Evolutionary conservation across 352 stramenopile genomes (phyloP), one percentile per base, ranked within the genome.

Genomic region (Pythium vanterpoolii): DNA sequence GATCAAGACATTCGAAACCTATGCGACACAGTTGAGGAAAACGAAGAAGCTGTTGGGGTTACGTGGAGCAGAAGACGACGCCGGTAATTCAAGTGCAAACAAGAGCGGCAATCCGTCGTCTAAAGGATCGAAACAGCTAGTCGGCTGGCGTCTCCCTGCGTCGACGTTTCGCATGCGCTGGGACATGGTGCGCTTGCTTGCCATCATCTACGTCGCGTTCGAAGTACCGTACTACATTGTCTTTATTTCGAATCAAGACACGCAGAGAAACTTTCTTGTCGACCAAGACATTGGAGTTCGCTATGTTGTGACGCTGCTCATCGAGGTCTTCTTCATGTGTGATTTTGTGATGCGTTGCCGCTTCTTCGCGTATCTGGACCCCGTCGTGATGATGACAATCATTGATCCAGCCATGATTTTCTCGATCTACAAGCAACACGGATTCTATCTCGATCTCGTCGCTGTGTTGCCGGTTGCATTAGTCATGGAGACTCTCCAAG

Each of bases 31-130:
- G 47, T 46, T 90, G 28, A 69, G 76, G 8, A 93, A 93, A 56
- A 91, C 79, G 0, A 88, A 89, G 44, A 89, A 92, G 42, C 42
- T 93, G 8, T 58, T 93, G 3, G 82, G 82, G 3, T 64, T 83
- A 23, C 73, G 71, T 5, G 67, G 54, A 14, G 69, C 55, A 16
- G 80, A 70, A 11, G 55, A 60, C 1, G 56, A 53, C 0, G 56
- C 7, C 7, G 52, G 14, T 0, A 4, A 14, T 13, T 18, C 40
- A 4, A 43, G 33, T 21, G 1, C 31, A 4, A 44, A 13, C 19
- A 5, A 51, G 7, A 14, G 42, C 4, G 14, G 9, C 21, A 14
- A 9, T n/a, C 9, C n/a, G 18, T 54, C 47, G 6, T 31, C 47
- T 4, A 52, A 52, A 52, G n/a, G 27, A 27, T 5, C 24, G 0